Evolutionary conservation across 2,329 filamentous ascomycete genomes (phyloP).

Genomic region (Daldinia sp.): DNA sequence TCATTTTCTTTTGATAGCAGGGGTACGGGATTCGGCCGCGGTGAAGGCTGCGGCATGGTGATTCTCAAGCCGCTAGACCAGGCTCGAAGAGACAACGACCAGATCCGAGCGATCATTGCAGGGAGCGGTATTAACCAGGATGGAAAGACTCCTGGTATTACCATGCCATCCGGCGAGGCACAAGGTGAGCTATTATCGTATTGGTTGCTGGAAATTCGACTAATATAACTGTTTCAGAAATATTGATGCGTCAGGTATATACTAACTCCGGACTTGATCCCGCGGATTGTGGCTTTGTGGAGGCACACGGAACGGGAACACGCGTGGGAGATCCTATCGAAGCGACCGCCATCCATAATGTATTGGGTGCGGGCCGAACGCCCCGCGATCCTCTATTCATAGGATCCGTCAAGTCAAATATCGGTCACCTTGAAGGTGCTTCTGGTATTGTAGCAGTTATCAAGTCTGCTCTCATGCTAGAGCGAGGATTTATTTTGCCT

Average conservation of each 20-base stretch:
- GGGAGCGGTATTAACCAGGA: constrained; percentile 63
- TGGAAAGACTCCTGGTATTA: constrained; percentile 64
- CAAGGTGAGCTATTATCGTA: constrained; percentile 51
- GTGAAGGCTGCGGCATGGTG: constrained; percentile 65
- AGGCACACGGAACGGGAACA: constrained; percentile 66
- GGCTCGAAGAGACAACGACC: constrained; percentile 63
- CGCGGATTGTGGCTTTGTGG: constrained; percentile 54
- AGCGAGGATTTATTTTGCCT: constrained; percentile 59
- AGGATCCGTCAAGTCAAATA: constrained; percentile 57
- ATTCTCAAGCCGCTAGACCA: constrained; percentile 65
- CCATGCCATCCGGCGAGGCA: constrained; percentile 60
- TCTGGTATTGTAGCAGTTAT: constrained; percentile 61
- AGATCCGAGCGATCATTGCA: constrained; percentile 60
- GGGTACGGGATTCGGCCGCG: constrained; percentile 67
- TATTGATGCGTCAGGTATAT: constrained; percentile 56
- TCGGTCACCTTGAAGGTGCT: constrained; percentile 61
- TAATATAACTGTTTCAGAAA: constrained; percentile 43
- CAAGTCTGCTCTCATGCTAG: constrained; percentile 61
- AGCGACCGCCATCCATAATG: constrained; percentile 55
- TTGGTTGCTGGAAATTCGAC: constrained; percentile 5
- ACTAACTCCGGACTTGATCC: constrained; percentile 50
- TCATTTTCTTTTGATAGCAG: constrained; percentile 60
- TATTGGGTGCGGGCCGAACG: constrained; percentile 52
- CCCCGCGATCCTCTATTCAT: constrained; percentile 55
- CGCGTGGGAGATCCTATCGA: constrained; percentile 65